Percentiles rank a stretch among this genome's conserved stretches.
Evolutionary conservation across 352 stramenopile genomes (phyloP).

Genomic region (Globisporangium iwayamae): DNA sequence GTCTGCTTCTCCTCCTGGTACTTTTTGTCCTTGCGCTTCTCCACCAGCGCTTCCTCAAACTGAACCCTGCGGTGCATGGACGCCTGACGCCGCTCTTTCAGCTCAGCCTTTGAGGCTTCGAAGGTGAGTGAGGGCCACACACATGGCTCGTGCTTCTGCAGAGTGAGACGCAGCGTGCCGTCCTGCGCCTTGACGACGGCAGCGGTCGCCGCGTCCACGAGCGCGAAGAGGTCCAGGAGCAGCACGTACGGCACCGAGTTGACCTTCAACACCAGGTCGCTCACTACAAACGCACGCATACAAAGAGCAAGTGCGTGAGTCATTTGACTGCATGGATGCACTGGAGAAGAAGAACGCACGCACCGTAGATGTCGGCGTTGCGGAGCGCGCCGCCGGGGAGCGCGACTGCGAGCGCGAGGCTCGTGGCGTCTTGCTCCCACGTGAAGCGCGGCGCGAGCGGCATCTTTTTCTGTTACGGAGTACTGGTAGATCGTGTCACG

Average conservation of each 20-base stretch:
- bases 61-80: conserved; percentile 64
- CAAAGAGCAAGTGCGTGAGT: not conserved
- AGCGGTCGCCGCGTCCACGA: conserved; percentile 47
- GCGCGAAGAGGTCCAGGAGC: conserved; percentile 58
- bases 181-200: conserved; percentile 44
- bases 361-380: conserved; percentile 70
- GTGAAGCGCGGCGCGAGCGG: conserved; percentile 59
- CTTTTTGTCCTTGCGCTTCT: conserved; percentile 50
- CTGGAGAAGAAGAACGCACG: not conserved
- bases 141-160: conserved; percentile 34
- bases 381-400: conserved; percentile 45
- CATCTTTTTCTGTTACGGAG: conserved; percentile 28
- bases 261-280: conserved; percentile 76
- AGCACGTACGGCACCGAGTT: conserved; percentile 76
- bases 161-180: conserved; percentile 38
- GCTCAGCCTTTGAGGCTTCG: conserved; percentile 30
- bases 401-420: conserved; percentile 47
- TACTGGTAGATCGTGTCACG: too few species aligned
- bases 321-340: not conserved
- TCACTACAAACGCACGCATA: conserved; percentile 32
- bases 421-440: conserved; percentile 57
- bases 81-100: conserved; percentile 37
- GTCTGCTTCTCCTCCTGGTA: conserved; percentile 71
- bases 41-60: conserved; percentile 33
- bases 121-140: conserved; percentile 47